A percentile compares a stretch with the other conserved stretches of the same genome.
These are phyloP conservation scores for Pyrenochaeta sp. DNA, from an alignment of 2,329 filamentous ascomycete genomes.

Conservation along the genomic window DNA sequence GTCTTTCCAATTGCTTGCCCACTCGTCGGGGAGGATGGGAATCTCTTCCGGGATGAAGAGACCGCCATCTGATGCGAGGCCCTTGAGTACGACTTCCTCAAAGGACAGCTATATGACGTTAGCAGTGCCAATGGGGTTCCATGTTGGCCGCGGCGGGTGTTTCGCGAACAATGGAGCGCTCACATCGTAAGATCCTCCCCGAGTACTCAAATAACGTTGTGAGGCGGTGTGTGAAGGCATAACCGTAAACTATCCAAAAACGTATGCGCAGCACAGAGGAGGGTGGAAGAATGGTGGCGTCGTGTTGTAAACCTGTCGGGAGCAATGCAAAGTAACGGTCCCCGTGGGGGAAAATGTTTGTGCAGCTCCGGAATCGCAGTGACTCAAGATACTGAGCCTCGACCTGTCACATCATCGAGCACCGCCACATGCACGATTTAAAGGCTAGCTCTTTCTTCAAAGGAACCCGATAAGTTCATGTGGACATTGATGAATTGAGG, in stretches of 20 bases:
- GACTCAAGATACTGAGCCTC: conserved; percentile 28
- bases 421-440: background rate
- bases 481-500: too few species aligned
- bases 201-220: conserved; percentile 68
- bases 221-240: conserved; percentile 61
- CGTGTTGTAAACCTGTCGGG: conserved; percentile 14
- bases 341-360: conserved; percentile 36
- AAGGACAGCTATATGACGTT: conserved; percentile 74
- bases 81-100: conserved; percentile 89
- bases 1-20: conserved; percentile 76
- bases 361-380: conserved; percentile 37
- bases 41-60: conserved; percentile 89
- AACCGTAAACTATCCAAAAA: conserved; percentile 10
- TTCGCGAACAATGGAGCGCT: conserved; percentile 23
- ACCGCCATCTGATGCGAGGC: conserved; percentile 84
- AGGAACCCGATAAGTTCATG: too few species aligned
- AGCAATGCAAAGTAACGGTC: conserved; percentile 18
- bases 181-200: conserved; percentile 69
- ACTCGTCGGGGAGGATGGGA: conserved; percentile 68
- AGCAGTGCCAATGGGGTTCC: conserved; percentile 16
- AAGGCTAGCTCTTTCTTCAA: background rate
- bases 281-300: conserved; percentile 5
- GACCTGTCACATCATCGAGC: conserved; percentile 6
- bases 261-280: conserved; percentile 9
- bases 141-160: background rate